A percentile compares a stretch with the other conserved stretches of the same genome.
Evolutionary conservation across 257 asterid genomes (phyloP).

Genomic region (Solanum medicagineum): DNA sequence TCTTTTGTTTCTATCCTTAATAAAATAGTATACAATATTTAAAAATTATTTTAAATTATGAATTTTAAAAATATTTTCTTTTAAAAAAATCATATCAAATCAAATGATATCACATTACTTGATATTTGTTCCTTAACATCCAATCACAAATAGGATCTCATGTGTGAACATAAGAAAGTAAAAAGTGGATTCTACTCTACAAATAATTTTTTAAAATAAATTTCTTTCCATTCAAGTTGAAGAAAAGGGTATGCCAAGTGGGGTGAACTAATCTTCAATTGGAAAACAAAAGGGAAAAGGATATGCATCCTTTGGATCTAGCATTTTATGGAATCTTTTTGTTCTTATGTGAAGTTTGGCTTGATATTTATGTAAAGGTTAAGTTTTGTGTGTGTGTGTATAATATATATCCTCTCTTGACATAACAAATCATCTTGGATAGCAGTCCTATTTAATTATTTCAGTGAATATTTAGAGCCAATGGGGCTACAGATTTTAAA

Average conservation of each 20-base stretch:
- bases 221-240: neutral
- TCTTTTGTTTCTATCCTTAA: too few relatives aligned
- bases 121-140: neutral
- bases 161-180: neutral
- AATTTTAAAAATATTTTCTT: too few relatives aligned
- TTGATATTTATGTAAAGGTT: neutral
- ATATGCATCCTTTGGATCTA: neutral
- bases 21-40: too few relatives aligned
- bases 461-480: neutral
- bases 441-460: neutral
- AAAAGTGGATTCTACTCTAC: neutral
- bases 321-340: neutral
- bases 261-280: neutral
- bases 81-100: too few relatives aligned
- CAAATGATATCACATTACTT: too few relatives aligned
- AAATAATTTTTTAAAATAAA: neutral
- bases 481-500: neutral
- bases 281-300: neutral
- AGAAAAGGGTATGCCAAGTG: neutral
- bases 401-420: neutral
- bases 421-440: neutral
- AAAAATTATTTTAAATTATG: too few relatives aligned
- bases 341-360: neutral
- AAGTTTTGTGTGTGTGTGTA: neutral
- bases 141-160: neutral